A percentile compares a stretch with the other conserved stretches of the same genome.
These are phyloP conservation scores for Phlebiopsis gigantea DNA, from an alignment of 768 basidiomycete genomes.

Conservation along the genomic window DNA sequence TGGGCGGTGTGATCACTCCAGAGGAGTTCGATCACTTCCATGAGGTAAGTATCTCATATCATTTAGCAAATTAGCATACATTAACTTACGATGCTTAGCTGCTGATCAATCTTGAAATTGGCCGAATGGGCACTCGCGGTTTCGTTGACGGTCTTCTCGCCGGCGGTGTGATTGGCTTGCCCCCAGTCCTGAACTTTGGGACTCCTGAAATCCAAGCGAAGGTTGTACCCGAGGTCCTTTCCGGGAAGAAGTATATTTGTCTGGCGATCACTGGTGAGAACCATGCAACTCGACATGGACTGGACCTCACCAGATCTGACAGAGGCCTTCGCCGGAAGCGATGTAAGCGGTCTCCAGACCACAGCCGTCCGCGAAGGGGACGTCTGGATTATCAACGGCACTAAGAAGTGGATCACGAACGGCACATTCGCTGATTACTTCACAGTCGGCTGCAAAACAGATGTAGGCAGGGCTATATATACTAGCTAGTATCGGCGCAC, in stretches of 20 bases:
- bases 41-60: slow-evolving; percentile 42
- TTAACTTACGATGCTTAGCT: slow-evolving; percentile 36
- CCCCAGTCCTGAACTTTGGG: slow-evolving; percentile 86
- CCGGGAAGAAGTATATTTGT: slow-evolving; percentile 80
- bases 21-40: slow-evolving; percentile 96
- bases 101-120: slow-evolving; percentile 77
- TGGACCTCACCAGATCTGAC: background rate
- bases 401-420: slow-evolving; percentile 97
- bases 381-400: slow-evolving; percentile 85
- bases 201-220: slow-evolving; percentile 63
- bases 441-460: slow-evolving; percentile 71
- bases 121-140: slow-evolving; percentile 78
- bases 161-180: slow-evolving; percentile 81
- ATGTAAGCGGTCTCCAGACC: slow-evolving; percentile 80
- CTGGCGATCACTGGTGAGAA: slow-evolving; percentile 66
- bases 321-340: slow-evolving; percentile 91
- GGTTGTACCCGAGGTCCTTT: slow-evolving; percentile 68
- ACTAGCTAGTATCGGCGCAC: background rate
- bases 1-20: slow-evolving; percentile 70
- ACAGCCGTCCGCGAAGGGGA: slow-evolving; percentile 83
- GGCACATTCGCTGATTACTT: slow-evolving; percentile 83
- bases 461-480: slow-evolving; percentile 32
- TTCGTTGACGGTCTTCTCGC: slow-evolving; percentile 84
- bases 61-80: background rate
- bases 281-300: background rate